These are phyloP conservation scores for Pterocarpus macrocarpus DNA, from an alignment of 306 rosid genomes.

Conservation along the genomic window DNA sequence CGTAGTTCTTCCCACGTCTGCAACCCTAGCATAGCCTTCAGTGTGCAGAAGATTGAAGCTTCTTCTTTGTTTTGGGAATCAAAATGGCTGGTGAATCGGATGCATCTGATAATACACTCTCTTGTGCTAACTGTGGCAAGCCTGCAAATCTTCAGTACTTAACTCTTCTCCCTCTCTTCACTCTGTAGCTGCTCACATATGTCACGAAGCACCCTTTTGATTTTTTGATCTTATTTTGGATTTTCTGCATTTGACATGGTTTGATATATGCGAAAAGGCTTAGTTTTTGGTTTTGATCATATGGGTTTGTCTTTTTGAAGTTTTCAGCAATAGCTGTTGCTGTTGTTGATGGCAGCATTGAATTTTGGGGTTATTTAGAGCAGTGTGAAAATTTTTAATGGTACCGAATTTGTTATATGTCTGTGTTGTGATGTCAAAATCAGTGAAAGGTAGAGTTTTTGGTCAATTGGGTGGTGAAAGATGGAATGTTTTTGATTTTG, in stretches of 20 bases:
- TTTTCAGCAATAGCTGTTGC: neutral
- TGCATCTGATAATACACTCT: conserved; percentile 55
- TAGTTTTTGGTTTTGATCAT: conserved; percentile 31
- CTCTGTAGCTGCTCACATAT: neutral
- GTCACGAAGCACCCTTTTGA: neutral
- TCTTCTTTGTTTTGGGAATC: neutral
- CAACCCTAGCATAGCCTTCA: neutral
- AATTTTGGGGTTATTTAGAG: neutral
- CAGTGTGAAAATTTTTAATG: neutral
- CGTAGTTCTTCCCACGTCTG: too few species aligned
- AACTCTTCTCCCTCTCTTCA: neutral
- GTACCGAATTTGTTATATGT: neutral
- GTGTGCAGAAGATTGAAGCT: neutral
- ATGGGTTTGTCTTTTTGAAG: neutral
- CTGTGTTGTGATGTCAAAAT: neutral
- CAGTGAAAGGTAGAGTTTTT: neutral
- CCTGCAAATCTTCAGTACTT: conserved; percentile 91
- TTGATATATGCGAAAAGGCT: conserved; percentile 6
- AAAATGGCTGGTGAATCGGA: conserved; percentile 72
- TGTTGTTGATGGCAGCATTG: neutral
- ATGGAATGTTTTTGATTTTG: neutral
- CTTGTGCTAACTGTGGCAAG: conserved; percentile 77
- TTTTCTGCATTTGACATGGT: neutral
- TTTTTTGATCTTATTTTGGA: too few species aligned
- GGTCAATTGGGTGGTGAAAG: conserved; percentile 15